These are phyloP conservation scores for Corinectria fuckeliana DNA, from an alignment of 2,329 filamentous ascomycete genomes.

Conservation along the genomic window DNA sequence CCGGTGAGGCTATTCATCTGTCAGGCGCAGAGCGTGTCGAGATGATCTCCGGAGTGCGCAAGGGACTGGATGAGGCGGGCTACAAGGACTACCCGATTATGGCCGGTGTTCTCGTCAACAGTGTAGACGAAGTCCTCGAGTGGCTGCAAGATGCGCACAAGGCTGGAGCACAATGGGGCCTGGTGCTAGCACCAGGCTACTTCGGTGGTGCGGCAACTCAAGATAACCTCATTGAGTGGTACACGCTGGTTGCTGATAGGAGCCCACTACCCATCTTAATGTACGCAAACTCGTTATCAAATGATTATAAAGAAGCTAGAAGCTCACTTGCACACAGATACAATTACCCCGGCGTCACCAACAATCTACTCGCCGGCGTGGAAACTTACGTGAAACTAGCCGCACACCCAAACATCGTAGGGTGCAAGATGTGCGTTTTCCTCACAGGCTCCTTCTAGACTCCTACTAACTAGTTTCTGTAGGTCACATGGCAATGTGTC, in stretches of 20 bases:
- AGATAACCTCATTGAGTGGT: constrained; percentile 63
- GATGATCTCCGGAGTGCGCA: constrained; percentile 59
- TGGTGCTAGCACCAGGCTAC: constrained; percentile 64
- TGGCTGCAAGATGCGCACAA: constrained; percentile 60
- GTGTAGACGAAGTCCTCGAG: constrained; percentile 64
- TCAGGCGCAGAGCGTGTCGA: constrained; percentile 59
- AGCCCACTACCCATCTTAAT: constrained; percentile 64
- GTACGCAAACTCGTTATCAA: constrained; percentile 45
- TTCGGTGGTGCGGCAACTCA: constrained; percentile 61
- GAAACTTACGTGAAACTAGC: constrained; percentile 63
- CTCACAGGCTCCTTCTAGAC: constrained; percentile 61
- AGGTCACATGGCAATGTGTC: constrained; percentile 71
- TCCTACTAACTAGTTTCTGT: constrained; percentile 56
- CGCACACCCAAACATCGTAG: constrained; percentile 69
- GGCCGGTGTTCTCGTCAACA: constrained; percentile 64
- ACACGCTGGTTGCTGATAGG: constrained; percentile 60
- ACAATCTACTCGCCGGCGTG: constrained; percentile 64
- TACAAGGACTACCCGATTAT: constrained; percentile 65
- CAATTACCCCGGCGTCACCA: constrained; percentile 70
- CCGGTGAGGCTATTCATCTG: constrained; percentile 68
- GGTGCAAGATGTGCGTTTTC: constrained; percentile 72
- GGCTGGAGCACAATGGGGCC: constrained; percentile 64
- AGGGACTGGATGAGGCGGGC: constrained; percentile 60
- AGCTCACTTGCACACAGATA: constrained; percentile 54
- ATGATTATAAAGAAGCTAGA: neutral